Base-by-base conservation (phyloP, 1,284 basidiomycete genomes). In the Coniophora puteana region DNA sequence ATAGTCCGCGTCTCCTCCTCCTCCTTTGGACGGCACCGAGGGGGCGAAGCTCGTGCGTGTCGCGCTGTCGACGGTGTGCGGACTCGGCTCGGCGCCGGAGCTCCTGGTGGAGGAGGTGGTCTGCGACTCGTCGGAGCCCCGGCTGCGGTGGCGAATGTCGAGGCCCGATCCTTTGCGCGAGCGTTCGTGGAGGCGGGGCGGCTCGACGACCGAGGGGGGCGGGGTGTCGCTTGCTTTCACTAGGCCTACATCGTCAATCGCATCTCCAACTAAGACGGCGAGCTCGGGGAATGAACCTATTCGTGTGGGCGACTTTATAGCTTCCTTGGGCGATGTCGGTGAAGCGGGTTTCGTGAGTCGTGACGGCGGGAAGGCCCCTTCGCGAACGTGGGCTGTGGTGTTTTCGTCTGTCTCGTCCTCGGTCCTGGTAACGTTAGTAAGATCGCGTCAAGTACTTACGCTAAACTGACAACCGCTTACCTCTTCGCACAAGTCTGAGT, bases 281-380 rank as follows among this genome's bases (percentile, higher is more conserved):
- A 61, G 49, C 31, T 61, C 59, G 35, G 64, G 63, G 48, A 61
- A 62, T 4, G 60, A 65, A 21, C 56, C 57, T 34, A 47, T 44
- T 11, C 36, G 48, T 21, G 60, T 54, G 27, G 53, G 31, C 13
- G 57, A 41, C 13, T 30, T 34, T 28, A 39, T 27, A 29, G 40
- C 45, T 23, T 43, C 49, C 18, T 48, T 44, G 21, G 31, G 49
- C 8, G 47, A 43, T 29, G 51, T 48, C n/a, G n/a, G n/a, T n/a
- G n/a, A n/a, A n/a, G n/a, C n/a, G n/a, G n/a, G n/a, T n/a, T n/a
- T n/a, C 25, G 53, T 38, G 20, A 50, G 41, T 36, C 63, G 65
- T 33, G 76, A 76, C 0, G 78, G 72, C 27, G 76, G 66, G 50
- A 82, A 84, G 4, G 84, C 83, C 36, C 80, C 83, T 65, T 87